phyloP scores from a whole-genome alignment of 768 basidiomycete species.

The Strobilomyces confusus region DNA sequence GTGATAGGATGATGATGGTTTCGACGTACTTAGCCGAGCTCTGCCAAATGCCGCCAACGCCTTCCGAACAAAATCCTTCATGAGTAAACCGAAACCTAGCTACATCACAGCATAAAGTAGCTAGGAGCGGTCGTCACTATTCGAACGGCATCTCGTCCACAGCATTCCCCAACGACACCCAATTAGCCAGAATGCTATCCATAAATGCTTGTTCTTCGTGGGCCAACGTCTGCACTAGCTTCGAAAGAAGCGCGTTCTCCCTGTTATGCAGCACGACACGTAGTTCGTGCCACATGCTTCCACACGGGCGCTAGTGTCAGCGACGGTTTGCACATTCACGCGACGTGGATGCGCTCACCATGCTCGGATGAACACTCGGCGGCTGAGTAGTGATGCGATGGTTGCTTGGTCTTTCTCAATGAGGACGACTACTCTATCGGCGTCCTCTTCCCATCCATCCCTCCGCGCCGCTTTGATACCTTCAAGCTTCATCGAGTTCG shows the following conservation, averaged over 20 bases:
- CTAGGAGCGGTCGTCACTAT: conserved; percentile 33
- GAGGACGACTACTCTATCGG: conserved; percentile 61
- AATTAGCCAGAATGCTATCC: conserved; percentile 61
- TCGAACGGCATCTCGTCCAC: conserved; percentile 86
- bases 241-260: conserved; percentile 78
- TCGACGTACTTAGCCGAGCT: background rate
- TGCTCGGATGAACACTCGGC: conserved; percentile 84
- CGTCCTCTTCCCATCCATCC: conserved; percentile 84
- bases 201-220: conserved; percentile 69
- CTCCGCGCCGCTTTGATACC: conserved; percentile 64
- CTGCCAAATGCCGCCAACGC: background rate
- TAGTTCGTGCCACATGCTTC: conserved; percentile 94
- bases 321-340: background rate
- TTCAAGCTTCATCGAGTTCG: conserved; percentile 72
- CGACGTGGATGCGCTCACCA: conserved; percentile 47
- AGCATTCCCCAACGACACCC: conserved; percentile 67
- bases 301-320: conserved; percentile 5
- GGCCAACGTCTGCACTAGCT: conserved; percentile 68
- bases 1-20: background rate
- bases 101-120: conserved; percentile 5
- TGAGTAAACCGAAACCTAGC: conserved; percentile 15
- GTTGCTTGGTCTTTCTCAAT: conserved; percentile 86
- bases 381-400: conserved; percentile 67
- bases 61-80: conserved; percentile 10
- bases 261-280: conserved; percentile 87